Base-by-base conservation (phyloP, 305 asterid species). In the Solanum hybrid region DNA sequence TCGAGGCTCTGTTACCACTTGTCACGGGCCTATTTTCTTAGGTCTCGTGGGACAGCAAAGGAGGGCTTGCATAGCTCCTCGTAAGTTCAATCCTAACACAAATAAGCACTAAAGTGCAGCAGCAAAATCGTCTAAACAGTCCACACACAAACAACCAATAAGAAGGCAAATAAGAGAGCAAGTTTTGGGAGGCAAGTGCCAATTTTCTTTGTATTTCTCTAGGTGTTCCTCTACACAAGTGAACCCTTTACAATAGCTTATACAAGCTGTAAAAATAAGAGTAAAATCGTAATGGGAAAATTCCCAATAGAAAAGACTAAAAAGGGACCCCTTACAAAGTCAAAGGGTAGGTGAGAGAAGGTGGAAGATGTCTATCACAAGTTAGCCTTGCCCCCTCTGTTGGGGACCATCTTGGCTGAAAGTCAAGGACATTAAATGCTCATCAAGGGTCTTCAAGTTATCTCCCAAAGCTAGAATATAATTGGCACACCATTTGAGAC, bases 211-310 rank as follows among this genome's bases (percentile, higher is more conserved):
- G 5, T 22, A 20, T 60, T 20, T 60, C 1, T 22, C 72, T 22
- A 22, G 7, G 0, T 3, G n/a, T 51, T 51, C 4, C 5, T 0
- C 24, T 20, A 6, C 10, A 60, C 5, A 60, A 7, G 26, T 20
- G 11, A 60, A 60, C 2, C 24, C 0, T 7, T 22, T 60, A 20
- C 1, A 20, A 60, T 1, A 3, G 1, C 24, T 8, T 51, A 64
- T 8, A 22, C 3, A 22, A 64, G 12, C 0, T 64, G 1, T 1
- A 64, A 51, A 16, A 51, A 16, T 7, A 64, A 2, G 5, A 22
- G 1, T 0, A 64, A 22, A 60, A 60, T 3, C 0, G 0, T 3
- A 3, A 6, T 1, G 26, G 69, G 10, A 20, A 56, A 20, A 56
- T 3, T 20, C 24, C 24, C 24, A 20, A 3, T 1, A 56, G 24